Evolutionary conservation across 192 early-diverging fungal genomes (phyloP), one percentile per base, ranked within the genome.

Genomic region (Mortierella alpina): DNA sequence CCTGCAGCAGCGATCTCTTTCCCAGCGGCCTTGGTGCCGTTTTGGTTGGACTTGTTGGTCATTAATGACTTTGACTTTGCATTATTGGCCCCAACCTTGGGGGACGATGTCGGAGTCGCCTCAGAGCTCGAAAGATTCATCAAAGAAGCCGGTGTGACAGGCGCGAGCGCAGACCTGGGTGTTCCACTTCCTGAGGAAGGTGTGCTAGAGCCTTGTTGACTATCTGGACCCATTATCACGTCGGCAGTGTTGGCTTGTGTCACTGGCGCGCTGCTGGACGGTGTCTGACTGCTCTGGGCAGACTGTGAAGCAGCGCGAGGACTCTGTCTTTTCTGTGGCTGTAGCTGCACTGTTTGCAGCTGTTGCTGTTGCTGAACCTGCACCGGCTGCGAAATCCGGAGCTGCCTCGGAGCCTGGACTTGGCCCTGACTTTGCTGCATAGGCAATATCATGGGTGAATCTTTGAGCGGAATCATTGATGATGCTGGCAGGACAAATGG

Each of bases 61-160:
- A 31, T 31, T 31, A 31, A 31, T 2, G 31, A 31, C 31, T 31
- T 31, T 9, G 42, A 5, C 31, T 70, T 74, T 4, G 7, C 31
- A 46, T 47, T 54, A 15, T 61, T 68, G 42, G 70, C 47, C 42
- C 67, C 41, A 1, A 49, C 57, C 18, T 70, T 72, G 9, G 70
- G 70, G 12, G 77, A 64, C 3, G 70, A 52, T 6, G 70, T 72
- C 40, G 59, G 66, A 6, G 82, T 70, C 5, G 65, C 48, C 42
- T 75, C 78, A 18, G 75, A 55, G 49, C 64, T 60, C 14, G 83
- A 70, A 10, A 93, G 48, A 49, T 89, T 88, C 91, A 94, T 92
- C 20, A 94, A 65, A 11, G 89, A 84, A 9, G 87, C 86, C 6
- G 93, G 93, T 0, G 93, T 94, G 8, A 90, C 89, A 10, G 92